Conservation (phyloP, 1,284 basidiomycete species). For the Fistulinella cinereoalba region DNA sequence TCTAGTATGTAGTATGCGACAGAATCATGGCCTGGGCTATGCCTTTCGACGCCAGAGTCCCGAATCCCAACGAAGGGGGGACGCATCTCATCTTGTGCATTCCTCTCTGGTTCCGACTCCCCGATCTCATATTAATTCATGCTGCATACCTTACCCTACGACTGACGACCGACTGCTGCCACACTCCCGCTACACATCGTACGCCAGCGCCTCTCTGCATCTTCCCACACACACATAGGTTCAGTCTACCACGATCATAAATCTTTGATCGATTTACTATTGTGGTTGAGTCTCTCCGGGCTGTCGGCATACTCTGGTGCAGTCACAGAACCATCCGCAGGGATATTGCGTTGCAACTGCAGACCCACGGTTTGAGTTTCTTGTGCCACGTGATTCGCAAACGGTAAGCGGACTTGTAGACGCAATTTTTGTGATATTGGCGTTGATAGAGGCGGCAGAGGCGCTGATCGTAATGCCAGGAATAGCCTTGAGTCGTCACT, state of each 20-base stretch:
- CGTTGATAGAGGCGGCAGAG: slow-evolving; percentile 52
- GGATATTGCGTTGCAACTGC: background rate
- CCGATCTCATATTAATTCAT: no score
- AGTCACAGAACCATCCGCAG: background rate
- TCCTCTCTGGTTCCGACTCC: no score
- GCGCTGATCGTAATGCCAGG: slow-evolving; percentile 41
- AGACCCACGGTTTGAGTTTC: background rate
- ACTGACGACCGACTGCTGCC: no score
- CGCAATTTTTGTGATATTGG: slow-evolving; percentile 54
- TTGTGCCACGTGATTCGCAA: background rate
- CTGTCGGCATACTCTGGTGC: background rate
- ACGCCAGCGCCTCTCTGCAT: background rate
- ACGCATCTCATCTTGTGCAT: no score
- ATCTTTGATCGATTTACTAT: background rate
- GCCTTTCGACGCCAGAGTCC: no score
- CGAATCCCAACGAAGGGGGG: no score
- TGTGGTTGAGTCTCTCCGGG: background rate
- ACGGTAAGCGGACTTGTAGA: slow-evolving; percentile 7
- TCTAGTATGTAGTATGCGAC: no score
- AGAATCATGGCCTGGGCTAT: no score
- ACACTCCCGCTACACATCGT: no score
- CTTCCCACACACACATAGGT: background rate
- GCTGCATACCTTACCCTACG: no score
- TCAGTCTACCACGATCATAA: background rate
- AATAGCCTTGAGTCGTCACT: slow-evolving; percentile 47